These are phyloP conservation scores for Graphiopsis chlorocephala DNA, from an alignment of 2,329 filamentous ascomycete genomes.

Conservation along the genomic window DNA sequence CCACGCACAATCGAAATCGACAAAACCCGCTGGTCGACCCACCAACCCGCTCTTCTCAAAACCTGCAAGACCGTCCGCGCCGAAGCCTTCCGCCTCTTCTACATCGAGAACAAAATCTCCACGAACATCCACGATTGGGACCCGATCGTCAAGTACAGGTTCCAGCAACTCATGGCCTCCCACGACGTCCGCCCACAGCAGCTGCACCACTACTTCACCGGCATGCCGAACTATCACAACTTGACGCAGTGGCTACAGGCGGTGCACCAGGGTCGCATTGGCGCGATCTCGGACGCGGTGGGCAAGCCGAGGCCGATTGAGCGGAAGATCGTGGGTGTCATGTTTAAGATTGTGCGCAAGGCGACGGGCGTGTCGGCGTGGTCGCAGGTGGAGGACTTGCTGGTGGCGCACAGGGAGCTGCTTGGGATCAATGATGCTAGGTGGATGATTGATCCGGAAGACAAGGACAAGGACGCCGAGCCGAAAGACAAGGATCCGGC, in stretches of 20 bases:
- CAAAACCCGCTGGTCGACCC: background rate
- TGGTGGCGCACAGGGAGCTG: background rate
- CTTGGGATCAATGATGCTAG: background rate
- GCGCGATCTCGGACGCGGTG: background rate
- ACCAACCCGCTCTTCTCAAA: conserved; percentile 6
- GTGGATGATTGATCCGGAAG: background rate
- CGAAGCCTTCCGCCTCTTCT: conserved; percentile 8
- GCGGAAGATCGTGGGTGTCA: background rate
- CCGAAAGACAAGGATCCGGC: too few relatives aligned
- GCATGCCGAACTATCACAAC: background rate
- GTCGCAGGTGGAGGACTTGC: background rate
- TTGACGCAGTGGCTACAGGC: background rate
- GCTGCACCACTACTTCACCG: background rate
- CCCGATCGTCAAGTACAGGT: background rate
- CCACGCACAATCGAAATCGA: background rate
- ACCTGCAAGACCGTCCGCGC: background rate
- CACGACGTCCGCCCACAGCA: background rate
- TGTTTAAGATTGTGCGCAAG: background rate
- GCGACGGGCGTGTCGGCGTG: background rate
- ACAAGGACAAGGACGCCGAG: background rate
- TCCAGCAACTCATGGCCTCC: background rate
- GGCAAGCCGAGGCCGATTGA: background rate
- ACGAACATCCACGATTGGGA: conserved; percentile 1
- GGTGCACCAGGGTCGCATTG: background rate
- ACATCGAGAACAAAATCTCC: conserved; percentile 4